Evolutionary conservation across 176 grass and related monocot species (phyloP).

Genomic region (Hyparrhenia diplandra): DNA sequence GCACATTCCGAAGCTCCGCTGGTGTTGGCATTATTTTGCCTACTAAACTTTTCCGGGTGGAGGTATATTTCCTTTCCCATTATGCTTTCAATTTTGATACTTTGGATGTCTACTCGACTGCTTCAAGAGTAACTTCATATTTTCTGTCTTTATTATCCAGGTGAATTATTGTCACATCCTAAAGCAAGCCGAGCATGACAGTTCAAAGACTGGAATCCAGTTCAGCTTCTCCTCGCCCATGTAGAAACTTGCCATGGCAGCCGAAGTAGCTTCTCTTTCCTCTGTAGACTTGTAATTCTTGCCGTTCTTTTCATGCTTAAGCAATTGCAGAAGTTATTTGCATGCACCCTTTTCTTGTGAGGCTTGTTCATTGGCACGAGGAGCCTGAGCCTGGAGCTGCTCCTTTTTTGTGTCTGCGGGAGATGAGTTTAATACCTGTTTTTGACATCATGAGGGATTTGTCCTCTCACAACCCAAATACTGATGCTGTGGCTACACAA

Average conservation of each 20-base stretch:
- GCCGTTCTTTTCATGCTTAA: not conserved
- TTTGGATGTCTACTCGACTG: not conserved
- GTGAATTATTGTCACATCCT: constrained; percentile 93
- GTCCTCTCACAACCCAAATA: not conserved
- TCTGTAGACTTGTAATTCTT: not conserved
- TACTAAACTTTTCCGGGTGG: constrained; percentile 78
- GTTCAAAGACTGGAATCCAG: constrained; percentile 79
- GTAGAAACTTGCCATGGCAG: constrained; percentile 29
- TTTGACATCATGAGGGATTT: not conserved
- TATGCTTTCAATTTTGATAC: not conserved
- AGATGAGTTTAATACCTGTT: not conserved
- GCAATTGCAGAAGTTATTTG: not conserved
- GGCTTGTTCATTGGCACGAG: not conserved
- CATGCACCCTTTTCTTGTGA: not conserved
- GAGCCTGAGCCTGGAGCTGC: not conserved
- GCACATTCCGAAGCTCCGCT: constrained; percentile 71
- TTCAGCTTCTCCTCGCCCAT: constrained; percentile 87
- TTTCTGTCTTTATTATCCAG: constrained; percentile 33
- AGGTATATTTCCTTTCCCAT: constrained; percentile 40
- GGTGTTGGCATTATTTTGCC: constrained; percentile 87
- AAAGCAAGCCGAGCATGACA: constrained; percentile 80
- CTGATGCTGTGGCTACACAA: not conserved
- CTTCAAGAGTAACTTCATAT: not conserved
- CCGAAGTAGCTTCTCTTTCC: not conserved
- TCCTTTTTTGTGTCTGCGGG: not conserved